phyloP scores from a whole-genome alignment of 495 filamentous ascomycete genomes.

The Pyrenula aspistea region DNA sequence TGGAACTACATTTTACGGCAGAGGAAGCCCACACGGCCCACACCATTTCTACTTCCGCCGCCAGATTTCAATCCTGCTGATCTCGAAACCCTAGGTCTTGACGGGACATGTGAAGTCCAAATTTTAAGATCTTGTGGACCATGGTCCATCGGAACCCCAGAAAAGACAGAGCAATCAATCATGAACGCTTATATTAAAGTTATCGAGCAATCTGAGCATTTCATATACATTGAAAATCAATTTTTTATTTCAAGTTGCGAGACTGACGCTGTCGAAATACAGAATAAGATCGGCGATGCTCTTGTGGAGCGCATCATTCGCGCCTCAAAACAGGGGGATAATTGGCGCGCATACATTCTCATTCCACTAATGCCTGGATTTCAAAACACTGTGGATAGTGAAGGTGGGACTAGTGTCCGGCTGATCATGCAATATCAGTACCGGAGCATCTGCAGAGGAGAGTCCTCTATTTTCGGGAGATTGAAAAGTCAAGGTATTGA shows the following conservation, averaged over 20 bases:
- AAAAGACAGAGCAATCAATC: slow-evolving; percentile 81
- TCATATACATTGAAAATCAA: slow-evolving; percentile 98
- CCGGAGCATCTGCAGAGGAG: slow-evolving; percentile 89
- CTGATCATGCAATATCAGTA: slow-evolving; percentile 98
- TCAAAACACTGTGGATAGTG: slow-evolving; percentile 88
- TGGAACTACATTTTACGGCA: slow-evolving; percentile 98
- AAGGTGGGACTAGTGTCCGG: slow-evolving; percentile 86
- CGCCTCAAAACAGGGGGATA: slow-evolving; percentile 71
- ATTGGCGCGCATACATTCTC: slow-evolving; percentile 87
- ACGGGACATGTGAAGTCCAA: slow-evolving; percentile 91
- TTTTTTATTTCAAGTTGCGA: slow-evolving; percentile 95
- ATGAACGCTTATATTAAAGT: slow-evolving; percentile 90
- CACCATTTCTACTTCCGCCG: slow-evolving; percentile 84
- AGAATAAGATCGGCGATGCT: slow-evolving; percentile 91
- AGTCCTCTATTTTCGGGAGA: slow-evolving; percentile 83
- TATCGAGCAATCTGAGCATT: slow-evolving; percentile 91
- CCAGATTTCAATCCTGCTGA: slow-evolving; percentile 82
- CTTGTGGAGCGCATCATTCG: slow-evolving; percentile 83
- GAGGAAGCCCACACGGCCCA: slow-evolving; percentile 85
- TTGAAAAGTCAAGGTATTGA: slow-evolving; percentile 75
- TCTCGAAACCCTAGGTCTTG: slow-evolving; percentile 74
- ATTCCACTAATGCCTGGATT: slow-evolving; percentile 97
- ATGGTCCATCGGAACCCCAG: slow-evolving; percentile 84
- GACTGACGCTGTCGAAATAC: slow-evolving; percentile 73
- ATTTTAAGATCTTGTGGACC: slow-evolving; percentile 80